Evolutionary conservation across 2,329 filamentous ascomycete genomes (phyloP).

Genomic region (Dothidotthia symphoricarpi): DNA sequence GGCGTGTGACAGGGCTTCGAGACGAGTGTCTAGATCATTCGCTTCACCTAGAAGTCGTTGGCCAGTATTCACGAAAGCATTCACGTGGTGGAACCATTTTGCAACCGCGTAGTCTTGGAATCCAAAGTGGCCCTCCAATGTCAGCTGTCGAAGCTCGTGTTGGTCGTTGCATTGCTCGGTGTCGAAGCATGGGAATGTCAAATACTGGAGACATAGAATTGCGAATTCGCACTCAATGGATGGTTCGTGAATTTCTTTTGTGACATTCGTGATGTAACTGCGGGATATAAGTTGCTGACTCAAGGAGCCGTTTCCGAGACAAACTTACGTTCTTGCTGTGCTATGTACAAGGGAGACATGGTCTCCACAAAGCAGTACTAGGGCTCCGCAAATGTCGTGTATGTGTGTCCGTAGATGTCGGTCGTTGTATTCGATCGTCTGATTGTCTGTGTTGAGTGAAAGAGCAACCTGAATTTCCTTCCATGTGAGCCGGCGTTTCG

Average conservation of each 20-base stretch:
- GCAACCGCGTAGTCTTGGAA: constrained; percentile 35
- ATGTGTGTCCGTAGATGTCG: constrained; percentile 20
- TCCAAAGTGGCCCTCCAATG: constrained; percentile 21
- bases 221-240: constrained; percentile 28
- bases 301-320: no score
- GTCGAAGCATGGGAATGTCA: constrained; percentile 25
- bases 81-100: constrained; percentile 33
- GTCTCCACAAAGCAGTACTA: constrained; percentile 10
- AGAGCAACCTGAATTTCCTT: constrained; percentile 29
- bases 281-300: not conserved
- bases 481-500: constrained; percentile 27
- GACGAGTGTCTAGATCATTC: not conserved
- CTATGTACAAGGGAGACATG: constrained; percentile 22
- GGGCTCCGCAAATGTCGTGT: constrained; percentile 27
- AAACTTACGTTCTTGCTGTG: constrained; percentile 21
- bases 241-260: constrained; percentile 18
- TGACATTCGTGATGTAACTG: constrained; percentile 22
- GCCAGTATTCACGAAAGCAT: constrained; percentile 22
- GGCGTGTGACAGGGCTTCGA: constrained; percentile 10
- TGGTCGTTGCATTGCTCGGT: constrained; percentile 9
- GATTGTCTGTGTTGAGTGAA: constrained; percentile 19
- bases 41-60: constrained; percentile 15
- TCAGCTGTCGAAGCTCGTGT: constrained; percentile 9
- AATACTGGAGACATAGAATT: constrained; percentile 25
- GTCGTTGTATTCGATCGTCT: constrained; percentile 22